These are phyloP conservation scores for Penicillium flavigenum DNA, from an alignment of 495 filamentous ascomycete genomes.

Conservation along the genomic window DNA sequence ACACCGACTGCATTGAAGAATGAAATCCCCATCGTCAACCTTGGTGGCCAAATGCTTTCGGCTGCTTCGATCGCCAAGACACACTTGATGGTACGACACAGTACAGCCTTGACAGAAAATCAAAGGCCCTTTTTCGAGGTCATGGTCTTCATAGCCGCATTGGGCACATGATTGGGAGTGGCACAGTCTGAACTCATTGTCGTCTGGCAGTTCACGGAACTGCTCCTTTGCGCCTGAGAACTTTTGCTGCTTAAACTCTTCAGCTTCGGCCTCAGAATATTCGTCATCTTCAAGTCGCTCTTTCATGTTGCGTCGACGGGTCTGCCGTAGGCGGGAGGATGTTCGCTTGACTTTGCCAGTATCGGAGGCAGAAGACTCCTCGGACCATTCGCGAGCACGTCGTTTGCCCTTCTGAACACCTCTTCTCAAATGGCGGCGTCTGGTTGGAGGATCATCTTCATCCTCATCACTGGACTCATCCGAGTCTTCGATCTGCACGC, in stretches of 20 bases:
- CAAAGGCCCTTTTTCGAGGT: conserved; percentile 58
- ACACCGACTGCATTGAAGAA: conserved; percentile 89
- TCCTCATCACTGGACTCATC: conserved; percentile 4
- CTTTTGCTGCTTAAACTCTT: conserved; percentile 49
- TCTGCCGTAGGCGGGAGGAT: conserved; percentile 32
- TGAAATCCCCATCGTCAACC: conserved; percentile 69
- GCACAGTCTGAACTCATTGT: conserved; percentile 59
- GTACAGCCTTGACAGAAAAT: conserved; percentile 92
- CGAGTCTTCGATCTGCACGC: background rate
- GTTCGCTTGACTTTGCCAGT: conserved; percentile 24
- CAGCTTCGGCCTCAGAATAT: conserved; percentile 56
- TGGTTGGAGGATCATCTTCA: background rate
- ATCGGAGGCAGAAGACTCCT: conserved; percentile 9
- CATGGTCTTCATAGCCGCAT: conserved; percentile 59
- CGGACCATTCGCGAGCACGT: background rate
- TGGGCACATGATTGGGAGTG: conserved; percentile 72
- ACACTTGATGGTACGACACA: conserved; percentile 74
- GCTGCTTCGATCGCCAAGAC: conserved; percentile 67
- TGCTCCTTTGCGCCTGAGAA: conserved; percentile 62
- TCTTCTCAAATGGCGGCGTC: conserved; percentile 6
- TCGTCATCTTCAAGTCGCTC: conserved; percentile 69
- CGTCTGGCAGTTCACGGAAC: conserved; percentile 55
- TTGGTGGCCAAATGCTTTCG: conserved; percentile 97
- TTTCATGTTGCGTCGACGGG: conserved; percentile 54
- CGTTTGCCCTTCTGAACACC: background rate